Base-by-base conservation (phyloP, 2,329 filamentous ascomycete genomes). In the Paecilomyces sp. region DNA sequence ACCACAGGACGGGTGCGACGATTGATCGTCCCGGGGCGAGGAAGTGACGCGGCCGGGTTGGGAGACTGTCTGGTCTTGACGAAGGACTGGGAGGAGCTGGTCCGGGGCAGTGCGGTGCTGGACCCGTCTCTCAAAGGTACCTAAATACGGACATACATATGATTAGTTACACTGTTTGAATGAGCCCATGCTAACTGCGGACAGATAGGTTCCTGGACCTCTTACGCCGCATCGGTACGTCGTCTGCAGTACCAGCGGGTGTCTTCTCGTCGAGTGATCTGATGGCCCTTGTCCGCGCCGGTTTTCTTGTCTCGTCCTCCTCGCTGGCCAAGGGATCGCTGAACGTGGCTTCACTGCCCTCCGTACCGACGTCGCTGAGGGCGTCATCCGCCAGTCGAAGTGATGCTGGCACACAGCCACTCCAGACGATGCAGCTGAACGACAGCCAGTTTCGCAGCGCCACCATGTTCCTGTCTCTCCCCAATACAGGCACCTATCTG, bases 401-500 rank as follows among this genome's bases (percentile, higher is more conserved):
- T 47, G 64, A 63, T 55, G 52, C 59, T 57, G 62, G 62, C 55
- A 54, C 53, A 60, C 54, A n/a, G 54, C 58, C 41, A 34, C 58
- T 12, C 25, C 15, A 2, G 33, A 28, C 28, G n/a, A 36, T 30
- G 47, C 53, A 25, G 36, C 13, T 33, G 47, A 60, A 28, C 24
- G 58, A 53, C 54, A 51, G 30, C 13, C 64, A 61, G 31, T 68
- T 67, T 36, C 61, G 66, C 54, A 68, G 70, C 11, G 69, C 69
- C 25, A 70, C 75, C 13, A 68, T 79, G 66, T 80, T 83, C 62
- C 77, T 87, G 55, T 83, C 83, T 1, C 74, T 88, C 0, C 85
- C 85, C 1, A 81, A 81, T 57, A 85, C 82, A 1, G 85, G 85
- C 1, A 77, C 82, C 0, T 86, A 86, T 65, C 78, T 87, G 55